Evolutionary conservation across 129 eudicot species (phyloP).

Genomic region (Deinandra increscens): DNA sequence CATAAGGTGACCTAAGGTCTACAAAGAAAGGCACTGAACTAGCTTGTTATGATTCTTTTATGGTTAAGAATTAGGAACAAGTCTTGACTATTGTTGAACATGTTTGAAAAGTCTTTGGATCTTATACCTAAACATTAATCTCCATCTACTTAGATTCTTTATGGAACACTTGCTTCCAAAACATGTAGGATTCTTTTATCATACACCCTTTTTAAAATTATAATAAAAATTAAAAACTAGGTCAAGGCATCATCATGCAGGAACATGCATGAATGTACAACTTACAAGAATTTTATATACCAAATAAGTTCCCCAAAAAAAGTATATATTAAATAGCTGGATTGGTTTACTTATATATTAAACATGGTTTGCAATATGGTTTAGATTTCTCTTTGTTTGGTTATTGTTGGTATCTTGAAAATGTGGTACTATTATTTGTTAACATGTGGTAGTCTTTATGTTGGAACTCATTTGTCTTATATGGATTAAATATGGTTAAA

Average conservation of each 20-base stretch:
- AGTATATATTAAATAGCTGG: constrained; percentile 9
- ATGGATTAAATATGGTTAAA: constrained; percentile 15
- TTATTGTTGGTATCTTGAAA: constrained; percentile 25
- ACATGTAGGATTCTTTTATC: constrained; percentile 29
- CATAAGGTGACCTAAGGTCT: constrained; percentile 44
- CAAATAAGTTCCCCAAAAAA: constrained; percentile 19
- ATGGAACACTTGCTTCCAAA: constrained; percentile 37
- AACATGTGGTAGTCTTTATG: constrained; percentile 31
- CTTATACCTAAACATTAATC: constrained; percentile 38
- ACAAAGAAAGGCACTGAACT: constrained; percentile 34
- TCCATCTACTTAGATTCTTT: constrained; percentile 41
- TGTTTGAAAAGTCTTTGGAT: constrained; percentile 36
- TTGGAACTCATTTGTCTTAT: constrained; percentile 31
- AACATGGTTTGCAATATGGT: constrained; percentile 9
- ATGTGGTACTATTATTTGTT: constrained; percentile 22
- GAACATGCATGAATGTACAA: constrained; percentile 37
- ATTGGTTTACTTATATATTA: no score
- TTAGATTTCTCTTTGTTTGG: constrained; percentile 35
- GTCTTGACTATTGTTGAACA: constrained; percentile 46
- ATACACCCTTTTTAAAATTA: background rate
- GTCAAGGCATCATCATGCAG: constrained; percentile 25
- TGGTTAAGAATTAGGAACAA: constrained; percentile 30
- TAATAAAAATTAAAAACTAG: background rate
- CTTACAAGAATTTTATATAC: constrained; percentile 14
- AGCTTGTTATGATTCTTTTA: constrained; percentile 35